Conservation (phyloP, 2,329 filamentous ascomycete genomes). For the Aspergillus luchuensis region DNA sequence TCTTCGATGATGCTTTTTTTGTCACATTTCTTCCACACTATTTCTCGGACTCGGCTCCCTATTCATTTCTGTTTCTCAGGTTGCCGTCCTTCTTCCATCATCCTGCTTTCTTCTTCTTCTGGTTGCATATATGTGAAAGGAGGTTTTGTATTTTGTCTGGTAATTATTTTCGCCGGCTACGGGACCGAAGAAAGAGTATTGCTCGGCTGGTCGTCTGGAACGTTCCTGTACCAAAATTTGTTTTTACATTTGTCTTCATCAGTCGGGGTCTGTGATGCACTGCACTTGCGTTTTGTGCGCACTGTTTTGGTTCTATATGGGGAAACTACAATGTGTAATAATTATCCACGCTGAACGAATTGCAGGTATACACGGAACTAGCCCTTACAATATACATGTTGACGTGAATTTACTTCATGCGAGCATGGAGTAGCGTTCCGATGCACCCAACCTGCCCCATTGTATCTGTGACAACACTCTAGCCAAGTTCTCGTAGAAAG, state of each 20-base stretch:
- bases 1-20: constrained; percentile 7
- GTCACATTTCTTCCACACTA: not conserved
- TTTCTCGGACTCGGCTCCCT: constrained; percentile 1
- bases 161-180: not conserved
- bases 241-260: constrained; percentile 4
- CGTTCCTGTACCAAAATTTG: not conserved
- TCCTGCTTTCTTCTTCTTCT: not conserved
- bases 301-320: not conserved
- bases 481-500: too few relatives aligned
- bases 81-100: constrained; percentile 3
- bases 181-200: constrained; percentile 11
- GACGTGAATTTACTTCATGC: not conserved
- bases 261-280: not conserved
- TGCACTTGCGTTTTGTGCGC: constrained; percentile 1
- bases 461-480: too few relatives aligned
- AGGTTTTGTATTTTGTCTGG: not conserved
- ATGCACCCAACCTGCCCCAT: too few relatives aligned
- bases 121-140: constrained; percentile 23
- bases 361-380: not conserved
- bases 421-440: not conserved
- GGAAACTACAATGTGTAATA: not conserved
- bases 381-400: not conserved
- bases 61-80: constrained; percentile 3
- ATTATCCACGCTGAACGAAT: not conserved
- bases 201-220: constrained; percentile 18